Evolutionary conservation across 2,329 filamentous ascomycete species (phyloP).

Genomic region (Hymenoscyphus scutula): DNA sequence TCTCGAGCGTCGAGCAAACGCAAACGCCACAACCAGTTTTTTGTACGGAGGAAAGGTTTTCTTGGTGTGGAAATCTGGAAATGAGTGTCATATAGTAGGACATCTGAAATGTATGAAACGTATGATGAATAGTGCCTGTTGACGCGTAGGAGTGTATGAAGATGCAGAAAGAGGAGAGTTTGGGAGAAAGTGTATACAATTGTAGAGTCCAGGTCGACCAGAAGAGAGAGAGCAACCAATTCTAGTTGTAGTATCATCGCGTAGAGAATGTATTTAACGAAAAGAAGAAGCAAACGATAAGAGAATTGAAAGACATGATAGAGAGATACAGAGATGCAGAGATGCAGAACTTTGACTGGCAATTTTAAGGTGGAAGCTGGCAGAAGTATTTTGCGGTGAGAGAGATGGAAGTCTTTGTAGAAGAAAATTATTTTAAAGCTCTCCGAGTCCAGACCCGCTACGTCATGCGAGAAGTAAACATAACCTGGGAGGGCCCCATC

Average conservation of each 20-base stretch:
- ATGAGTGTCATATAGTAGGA: constrained; percentile 33
- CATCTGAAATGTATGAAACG: constrained; percentile 31
- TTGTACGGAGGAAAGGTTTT: constrained; percentile 15
- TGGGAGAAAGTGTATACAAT: not conserved
- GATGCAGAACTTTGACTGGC: not conserved
- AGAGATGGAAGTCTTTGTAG: not conserved
- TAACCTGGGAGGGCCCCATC: not conserved
- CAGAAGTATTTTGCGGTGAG: not conserved
- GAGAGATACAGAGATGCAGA: too few relatives aligned
- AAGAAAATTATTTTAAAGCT: not conserved
- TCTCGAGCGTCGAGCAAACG: constrained; percentile 61
- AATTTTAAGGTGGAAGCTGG: not conserved
- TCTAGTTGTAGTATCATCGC: not conserved
- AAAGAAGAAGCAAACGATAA: not conserved
- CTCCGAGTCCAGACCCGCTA: too few relatives aligned
- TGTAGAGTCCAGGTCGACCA: not conserved
- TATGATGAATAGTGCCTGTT: constrained; percentile 19
- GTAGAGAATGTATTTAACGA: not conserved
- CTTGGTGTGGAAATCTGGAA: constrained; percentile 17
- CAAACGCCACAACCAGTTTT: constrained; percentile 38
- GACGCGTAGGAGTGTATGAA: constrained; percentile 6
- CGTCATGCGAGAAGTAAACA: not conserved
- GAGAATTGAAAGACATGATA: not conserved
- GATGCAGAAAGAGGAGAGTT: not conserved
- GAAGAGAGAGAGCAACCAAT: not conserved